Percentiles rank a stretch among this genome's conserved stretches.
Evolutionary conservation across 169 alveolate genomes (phyloP).

Genomic region (Pseudocohnilembus persalinus): DNA sequence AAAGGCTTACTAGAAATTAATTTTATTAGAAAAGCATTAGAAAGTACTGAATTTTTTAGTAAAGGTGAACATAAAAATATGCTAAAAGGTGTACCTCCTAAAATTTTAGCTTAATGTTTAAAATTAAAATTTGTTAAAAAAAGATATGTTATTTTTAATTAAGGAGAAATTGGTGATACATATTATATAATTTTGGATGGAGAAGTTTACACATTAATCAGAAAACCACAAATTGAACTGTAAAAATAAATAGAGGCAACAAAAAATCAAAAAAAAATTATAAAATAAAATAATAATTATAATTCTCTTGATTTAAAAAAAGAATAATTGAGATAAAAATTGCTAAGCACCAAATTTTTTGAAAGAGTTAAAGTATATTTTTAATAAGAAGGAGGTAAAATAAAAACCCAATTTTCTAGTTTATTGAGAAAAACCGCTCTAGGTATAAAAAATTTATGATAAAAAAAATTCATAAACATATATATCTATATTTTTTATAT

Average conservation of each 20-base stretch:
- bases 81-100: not conserved
- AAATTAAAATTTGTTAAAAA: not conserved
- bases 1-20: not conserved
- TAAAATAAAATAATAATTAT: no score
- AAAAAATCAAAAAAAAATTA: no score
- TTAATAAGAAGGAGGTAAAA: no score
- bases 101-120: not conserved
- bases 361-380: no score
- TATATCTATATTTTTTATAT: no score
- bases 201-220: not conserved
- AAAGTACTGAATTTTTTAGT: not conserved
- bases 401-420: no score
- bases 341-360: not conserved
- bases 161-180: not conserved
- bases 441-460: no score
- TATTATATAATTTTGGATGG: not conserved
- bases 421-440: no score
- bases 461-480: no score
- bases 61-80: not conserved
- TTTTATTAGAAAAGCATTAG: not conserved
- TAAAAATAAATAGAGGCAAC: not conserved
- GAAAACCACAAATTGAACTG: not conserved
- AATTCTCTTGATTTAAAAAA: not conserved
- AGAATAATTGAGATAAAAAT: not conserved
- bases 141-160: no score